Evolutionary conservation across 2,329 filamentous ascomycete genomes (phyloP), one percentile per base, ranked within the genome.

Genomic region (Ceratocystis huliohia): DNA sequence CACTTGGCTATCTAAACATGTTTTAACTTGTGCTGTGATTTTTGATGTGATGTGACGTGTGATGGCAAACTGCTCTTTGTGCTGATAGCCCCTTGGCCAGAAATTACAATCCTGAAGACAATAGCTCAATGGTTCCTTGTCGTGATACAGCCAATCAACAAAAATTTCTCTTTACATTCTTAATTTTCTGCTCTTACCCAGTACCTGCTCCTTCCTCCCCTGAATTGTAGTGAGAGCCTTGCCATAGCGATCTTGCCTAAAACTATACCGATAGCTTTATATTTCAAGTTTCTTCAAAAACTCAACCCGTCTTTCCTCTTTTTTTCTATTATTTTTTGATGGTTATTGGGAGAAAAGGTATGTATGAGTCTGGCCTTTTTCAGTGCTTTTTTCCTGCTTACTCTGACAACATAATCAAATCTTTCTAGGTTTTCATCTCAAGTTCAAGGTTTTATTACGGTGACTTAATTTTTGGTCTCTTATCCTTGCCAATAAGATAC

Each of bases 141-240:
- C 7, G 17, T n/a, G 56, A 37, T 8, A 7, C 53, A 37, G 37
- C 56, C 8, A 59, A 59, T 59, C 30, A 37, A 7, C 25, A 13
- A 17, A 15, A 37, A 20, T 28, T 28, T n/a, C 20, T 41, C 61
- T 30, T 25, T 48, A 3, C 17, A 17, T 63, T 30, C 37, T 30
- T 22, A 33, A 28, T 46, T 63, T 63, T 48, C 28, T 63, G 6
- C n/a, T 22, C 57, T n/a, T 10, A 33, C 56, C 28, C 10, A 25
- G 48, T 53, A 53, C 48, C 41, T 46, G 48, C 44, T 56, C 33
- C 63, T 65, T 33, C 63, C 50, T 65, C 63, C 53, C 63, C 63
- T 65, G 50, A 65, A 33, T 46, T 10, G 22, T 44, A 30, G 33
- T 44, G 25, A 13, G 1, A 65, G 20, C 50, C 50, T 59, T 53